Conservation (phyloP, 2,329 filamentous ascomycete genomes). For the Aotearoamyces nothofagi region DNA sequence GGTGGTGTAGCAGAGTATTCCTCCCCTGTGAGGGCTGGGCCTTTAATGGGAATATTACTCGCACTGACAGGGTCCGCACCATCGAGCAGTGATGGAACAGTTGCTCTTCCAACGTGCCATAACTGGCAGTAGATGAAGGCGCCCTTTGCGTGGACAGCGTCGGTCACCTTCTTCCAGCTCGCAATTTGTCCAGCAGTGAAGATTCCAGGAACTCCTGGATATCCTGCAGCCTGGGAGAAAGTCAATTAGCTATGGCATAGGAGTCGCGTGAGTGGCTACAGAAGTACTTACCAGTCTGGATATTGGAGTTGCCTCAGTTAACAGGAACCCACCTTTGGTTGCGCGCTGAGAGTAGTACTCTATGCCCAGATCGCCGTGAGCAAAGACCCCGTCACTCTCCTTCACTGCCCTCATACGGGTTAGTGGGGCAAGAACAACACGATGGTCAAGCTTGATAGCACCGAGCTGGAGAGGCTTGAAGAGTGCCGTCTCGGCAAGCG, state of each 20-base stretch:
- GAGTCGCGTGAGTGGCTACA: constrained; percentile 1
- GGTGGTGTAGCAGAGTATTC: constrained; percentile 19
- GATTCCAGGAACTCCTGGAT: constrained; percentile 35
- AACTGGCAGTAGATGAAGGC: constrained; percentile 41
- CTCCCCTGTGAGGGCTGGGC: constrained; percentile 4
- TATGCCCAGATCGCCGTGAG: constrained; percentile 24
- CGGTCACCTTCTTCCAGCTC: constrained; percentile 38
- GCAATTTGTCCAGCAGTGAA: constrained; percentile 32
- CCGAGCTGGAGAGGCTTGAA: constrained; percentile 26
- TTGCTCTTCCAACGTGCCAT: constrained; percentile 38
- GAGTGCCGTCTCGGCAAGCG: constrained; percentile 13
- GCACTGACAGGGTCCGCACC: constrained; percentile 6
- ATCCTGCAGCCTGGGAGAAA: constrained; percentile 27
- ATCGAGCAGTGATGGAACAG: constrained; percentile 4
- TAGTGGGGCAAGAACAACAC: constrained; percentile 36
- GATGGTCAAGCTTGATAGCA: constrained; percentile 21
- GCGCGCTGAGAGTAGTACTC: constrained; percentile 37
- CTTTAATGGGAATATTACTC: constrained; percentile 6
- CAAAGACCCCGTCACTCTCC: constrained; percentile 17
- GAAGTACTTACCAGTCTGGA: constrained; percentile 18
- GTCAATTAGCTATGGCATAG: background rate
- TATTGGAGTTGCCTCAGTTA: constrained; percentile 36
- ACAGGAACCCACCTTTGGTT: constrained; percentile 34
- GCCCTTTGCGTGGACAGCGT: constrained; percentile 40
- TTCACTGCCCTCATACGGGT: constrained; percentile 31